phyloP scores from a whole-genome alignment of 2,329 filamentous ascomycete genomes.

The Eutypa lata region DNA sequence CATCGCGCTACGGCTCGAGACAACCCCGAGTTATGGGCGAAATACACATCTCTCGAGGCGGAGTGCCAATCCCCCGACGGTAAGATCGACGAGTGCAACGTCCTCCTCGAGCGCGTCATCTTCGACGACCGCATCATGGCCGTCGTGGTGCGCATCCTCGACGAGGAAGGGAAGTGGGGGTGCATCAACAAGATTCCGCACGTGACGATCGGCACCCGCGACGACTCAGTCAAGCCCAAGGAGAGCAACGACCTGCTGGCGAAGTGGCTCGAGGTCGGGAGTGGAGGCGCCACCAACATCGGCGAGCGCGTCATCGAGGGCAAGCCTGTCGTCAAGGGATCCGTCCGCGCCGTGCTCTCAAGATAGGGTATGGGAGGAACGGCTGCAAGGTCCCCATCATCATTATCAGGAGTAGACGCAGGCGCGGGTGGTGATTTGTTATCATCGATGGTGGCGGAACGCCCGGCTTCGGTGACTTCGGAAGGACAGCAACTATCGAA shows the following conservation, averaged over 20 bases:
- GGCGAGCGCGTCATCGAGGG: constrained; percentile 48
- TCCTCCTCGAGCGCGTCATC: constrained; percentile 69
- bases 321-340: constrained; percentile 45
- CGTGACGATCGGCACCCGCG: constrained; percentile 83
- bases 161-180: constrained; percentile 55
- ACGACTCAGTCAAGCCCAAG: constrained; percentile 75
- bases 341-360: constrained; percentile 47
- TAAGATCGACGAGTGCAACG: constrained; percentile 60
- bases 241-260: constrained; percentile 86
- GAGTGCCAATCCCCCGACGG: constrained; percentile 34
- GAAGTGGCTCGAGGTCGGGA: constrained; percentile 65
- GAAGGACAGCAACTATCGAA: not conserved
- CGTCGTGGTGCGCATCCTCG: constrained; percentile 73
- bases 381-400: not conserved
- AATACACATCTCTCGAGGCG: constrained; percentile 57
- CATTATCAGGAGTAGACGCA: not conserved
- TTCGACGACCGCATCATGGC: constrained; percentile 89
- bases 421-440: no score
- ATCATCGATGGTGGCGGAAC: not conserved
- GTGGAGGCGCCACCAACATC: constrained; percentile 41
- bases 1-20: constrained; percentile 66
- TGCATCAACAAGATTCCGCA: constrained; percentile 80
- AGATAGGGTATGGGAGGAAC: constrained; percentile 31
- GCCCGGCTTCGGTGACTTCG: not conserved
- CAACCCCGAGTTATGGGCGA: constrained; percentile 70